These are phyloP conservation scores for Hansenula lynferdii DNA, from an alignment of 1,139 yeast genomes.

Conservation along the genomic window DNA sequence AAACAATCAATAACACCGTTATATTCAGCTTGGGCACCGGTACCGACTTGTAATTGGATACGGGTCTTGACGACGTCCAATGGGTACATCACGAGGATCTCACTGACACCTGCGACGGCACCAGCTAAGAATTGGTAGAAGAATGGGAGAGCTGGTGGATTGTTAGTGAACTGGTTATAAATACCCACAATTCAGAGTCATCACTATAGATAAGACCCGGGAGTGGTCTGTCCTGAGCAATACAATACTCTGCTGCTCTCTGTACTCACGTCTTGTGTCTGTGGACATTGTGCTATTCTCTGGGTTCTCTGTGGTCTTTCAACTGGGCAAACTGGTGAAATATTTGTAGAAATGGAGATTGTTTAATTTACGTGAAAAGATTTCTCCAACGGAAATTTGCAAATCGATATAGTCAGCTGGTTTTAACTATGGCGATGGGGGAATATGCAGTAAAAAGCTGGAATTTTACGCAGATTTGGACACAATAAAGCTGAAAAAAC, in stretches of 20 bases:
- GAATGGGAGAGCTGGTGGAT: constrained; percentile 61
- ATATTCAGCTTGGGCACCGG: constrained; percentile 47
- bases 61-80: constrained; percentile 97
- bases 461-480: too few species aligned
- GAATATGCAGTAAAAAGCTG: too few species aligned
- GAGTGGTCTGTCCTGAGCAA: neutral
- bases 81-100: constrained; percentile 96
- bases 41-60: constrained; percentile 79
- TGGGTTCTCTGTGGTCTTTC: too few species aligned
- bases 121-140: constrained; percentile 89
- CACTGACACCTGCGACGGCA: constrained; percentile 97
- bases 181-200: neutral
- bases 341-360: too few species aligned
- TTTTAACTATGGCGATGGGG: too few species aligned
- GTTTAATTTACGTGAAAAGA: too few species aligned
- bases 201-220: neutral
- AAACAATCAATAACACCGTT: constrained; percentile 82
- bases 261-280: constrained; percentile 16
- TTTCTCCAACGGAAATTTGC: too few species aligned
- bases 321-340: too few species aligned
- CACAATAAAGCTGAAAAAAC: too few species aligned
- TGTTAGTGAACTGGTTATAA: constrained; percentile 2
- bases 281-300: constrained; percentile 22
- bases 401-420: too few species aligned
- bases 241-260: too few species aligned